These are phyloP conservation scores for Ceratocystis lukuohia DNA, from an alignment of 2,329 filamentous ascomycete species.

Conservation along the genomic window DNA sequence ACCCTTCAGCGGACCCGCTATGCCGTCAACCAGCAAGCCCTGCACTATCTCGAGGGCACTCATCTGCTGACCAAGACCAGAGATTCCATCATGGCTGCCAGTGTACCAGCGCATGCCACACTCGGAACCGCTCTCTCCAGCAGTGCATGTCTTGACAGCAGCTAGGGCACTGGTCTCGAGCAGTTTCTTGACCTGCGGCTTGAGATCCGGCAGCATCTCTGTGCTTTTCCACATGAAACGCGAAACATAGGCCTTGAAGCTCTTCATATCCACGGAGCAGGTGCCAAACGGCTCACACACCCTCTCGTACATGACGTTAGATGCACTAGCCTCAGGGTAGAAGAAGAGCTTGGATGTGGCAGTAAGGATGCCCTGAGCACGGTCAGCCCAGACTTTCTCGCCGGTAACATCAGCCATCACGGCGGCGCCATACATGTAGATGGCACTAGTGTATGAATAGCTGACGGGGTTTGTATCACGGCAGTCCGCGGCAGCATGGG, in stretches of 20 bases:
- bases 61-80: constrained; percentile 51
- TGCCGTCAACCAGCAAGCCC: constrained; percentile 37
- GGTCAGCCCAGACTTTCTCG: constrained; percentile 39
- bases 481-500: constrained; percentile 42
- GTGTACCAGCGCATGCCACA: constrained; percentile 54
- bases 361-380: constrained; percentile 38
- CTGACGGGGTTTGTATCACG: constrained; percentile 37
- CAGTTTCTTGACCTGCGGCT: constrained; percentile 33
- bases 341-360: constrained; percentile 41
- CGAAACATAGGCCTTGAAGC: constrained; percentile 55
- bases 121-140: constrained; percentile 36
- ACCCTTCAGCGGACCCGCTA: constrained; percentile 34
- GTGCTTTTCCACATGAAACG: constrained; percentile 50
- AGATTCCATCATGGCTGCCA: constrained; percentile 40
- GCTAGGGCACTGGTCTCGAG: constrained; percentile 41
- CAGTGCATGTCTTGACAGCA: constrained; percentile 44
- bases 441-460: constrained; percentile 54
- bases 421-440: constrained; percentile 52
- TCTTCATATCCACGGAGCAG: constrained; percentile 52
- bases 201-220: constrained; percentile 42
- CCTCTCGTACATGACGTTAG: constrained; percentile 50
- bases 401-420: constrained; percentile 49
- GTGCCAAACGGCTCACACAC: constrained; percentile 46
- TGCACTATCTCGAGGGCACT: constrained; percentile 50
- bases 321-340: constrained; percentile 36